Conservation (phyloP, 1,284 basidiomycete species). For the Anthracocystis setariae region DNA sequence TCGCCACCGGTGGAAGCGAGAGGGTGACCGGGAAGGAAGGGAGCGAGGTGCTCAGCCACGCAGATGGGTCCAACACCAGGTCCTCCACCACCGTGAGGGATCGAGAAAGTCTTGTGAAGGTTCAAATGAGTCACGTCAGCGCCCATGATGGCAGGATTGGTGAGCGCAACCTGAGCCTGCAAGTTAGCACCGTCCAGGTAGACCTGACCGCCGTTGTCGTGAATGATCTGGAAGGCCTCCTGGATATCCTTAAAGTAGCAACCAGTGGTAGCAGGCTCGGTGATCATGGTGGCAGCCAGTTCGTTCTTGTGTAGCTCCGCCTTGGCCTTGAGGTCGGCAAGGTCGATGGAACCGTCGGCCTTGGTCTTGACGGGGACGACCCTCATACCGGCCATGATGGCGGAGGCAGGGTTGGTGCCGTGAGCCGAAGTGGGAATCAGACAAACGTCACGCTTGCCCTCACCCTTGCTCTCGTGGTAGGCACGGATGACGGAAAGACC, state of each 20-base stretch:
- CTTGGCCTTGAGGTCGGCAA: constrained; percentile 84
- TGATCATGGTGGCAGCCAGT: constrained; percentile 94
- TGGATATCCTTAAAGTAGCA: constrained; percentile 94
- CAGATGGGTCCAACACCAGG: constrained; percentile 96
- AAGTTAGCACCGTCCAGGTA: constrained; percentile 95
- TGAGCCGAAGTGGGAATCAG: constrained; percentile 95
- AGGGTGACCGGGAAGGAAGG: constrained; percentile 94
- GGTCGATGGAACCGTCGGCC: constrained; percentile 85
- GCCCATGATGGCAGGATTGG: constrained; percentile 93
- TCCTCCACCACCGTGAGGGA: constrained; percentile 96
- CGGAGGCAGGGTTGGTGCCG: constrained; percentile 80
- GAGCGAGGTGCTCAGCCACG: constrained; percentile 88
- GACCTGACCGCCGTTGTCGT: constrained; percentile 94
- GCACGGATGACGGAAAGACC: constrained; percentile 92
- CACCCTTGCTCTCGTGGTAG: constrained; percentile 88
- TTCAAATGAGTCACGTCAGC: constrained; percentile 98
- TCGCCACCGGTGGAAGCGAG: constrained; percentile 77
- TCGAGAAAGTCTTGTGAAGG: constrained; percentile 94
- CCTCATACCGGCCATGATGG: constrained; percentile 95
- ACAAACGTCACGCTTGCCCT: constrained; percentile 88
- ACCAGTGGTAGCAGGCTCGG: constrained; percentile 83
- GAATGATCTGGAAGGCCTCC: constrained; percentile 91
- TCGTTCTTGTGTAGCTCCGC: constrained; percentile 90
- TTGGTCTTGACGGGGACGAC: constrained; percentile 93
- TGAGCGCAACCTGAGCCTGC: constrained; percentile 94